phyloP scores from a whole-genome alignment of 257 asterid genomes.

The Parsonsia alboflavescens region DNA sequence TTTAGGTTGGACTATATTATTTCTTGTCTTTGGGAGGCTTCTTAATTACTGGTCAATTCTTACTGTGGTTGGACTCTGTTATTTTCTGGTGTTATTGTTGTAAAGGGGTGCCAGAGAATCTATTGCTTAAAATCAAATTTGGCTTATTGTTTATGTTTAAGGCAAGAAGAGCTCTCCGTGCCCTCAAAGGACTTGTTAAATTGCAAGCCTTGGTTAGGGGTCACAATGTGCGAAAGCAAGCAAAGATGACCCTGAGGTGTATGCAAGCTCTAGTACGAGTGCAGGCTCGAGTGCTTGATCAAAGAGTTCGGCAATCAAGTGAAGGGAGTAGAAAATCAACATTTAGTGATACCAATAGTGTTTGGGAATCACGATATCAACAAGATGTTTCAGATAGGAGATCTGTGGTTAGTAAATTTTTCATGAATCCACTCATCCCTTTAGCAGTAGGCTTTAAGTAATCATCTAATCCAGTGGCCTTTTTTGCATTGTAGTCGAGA shows the following conservation, averaged over 20 bases:
- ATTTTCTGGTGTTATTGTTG: neutral
- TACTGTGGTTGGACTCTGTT: neutral
- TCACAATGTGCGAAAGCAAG: constrained; percentile 85
- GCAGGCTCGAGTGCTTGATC: constrained; percentile 86
- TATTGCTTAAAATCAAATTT: neutral
- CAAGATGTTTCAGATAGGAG: constrained; percentile 52
- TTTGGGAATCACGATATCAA: constrained; percentile 63
- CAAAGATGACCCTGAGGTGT: constrained; percentile 79
- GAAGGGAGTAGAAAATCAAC: constrained; percentile 71
- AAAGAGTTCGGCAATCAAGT: constrained; percentile 68
- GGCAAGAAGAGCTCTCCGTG: constrained; percentile 86
- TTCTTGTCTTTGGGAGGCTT: neutral
- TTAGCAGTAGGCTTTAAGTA: neutral
- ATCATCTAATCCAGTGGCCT: too few relatives aligned
- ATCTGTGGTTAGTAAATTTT: constrained; percentile 41
- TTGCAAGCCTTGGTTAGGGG: constrained; percentile 95
- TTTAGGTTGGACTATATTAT: neutral
- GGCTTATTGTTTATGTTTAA: constrained; percentile 16
- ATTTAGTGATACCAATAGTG: constrained; percentile 59
- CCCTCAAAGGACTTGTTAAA: constrained; percentile 82
- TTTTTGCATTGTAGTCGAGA: neutral
- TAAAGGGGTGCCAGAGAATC: neutral
- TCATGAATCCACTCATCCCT: neutral
- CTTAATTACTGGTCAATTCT: neutral
- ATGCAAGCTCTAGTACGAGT: constrained; percentile 90